Base-by-base conservation (phyloP, 306 rosid species). In the Cicer chorassanicum region DNA sequence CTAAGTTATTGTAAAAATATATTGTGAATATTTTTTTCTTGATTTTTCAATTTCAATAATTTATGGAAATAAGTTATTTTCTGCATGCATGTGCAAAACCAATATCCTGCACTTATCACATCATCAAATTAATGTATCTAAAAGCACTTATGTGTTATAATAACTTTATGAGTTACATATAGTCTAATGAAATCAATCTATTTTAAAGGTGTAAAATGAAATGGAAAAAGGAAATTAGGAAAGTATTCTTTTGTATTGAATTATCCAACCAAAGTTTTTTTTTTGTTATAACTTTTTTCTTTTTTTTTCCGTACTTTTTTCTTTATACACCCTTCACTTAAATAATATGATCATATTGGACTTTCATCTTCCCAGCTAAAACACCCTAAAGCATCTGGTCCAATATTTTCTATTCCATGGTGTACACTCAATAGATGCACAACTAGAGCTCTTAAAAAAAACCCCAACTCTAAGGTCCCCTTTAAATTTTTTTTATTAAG, bases 11-110 rank as follows among this genome's bases (percentile, higher is more conserved):
- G 41, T 77, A 66, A 63, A 29, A 29, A 29, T 29, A 67, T 36
- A 41, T 11, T 8, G 56, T 46, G 68, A 5, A 50, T 21, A 1
- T n/a, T 62, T 51, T 82, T 61, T 61, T 75, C 34, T 81, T 2
- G 34, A 29, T 29, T 29, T 29, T 34, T 82, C 80, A 72, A 80
- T 68, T 82, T 46, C 55, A 67, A 36, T 75, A 67, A 29, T 46
- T 5, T 13, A n/a, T 36, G 57, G 39, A 56, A 10, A 41, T 63
- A 53, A 45, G 57, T 72, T 12, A 42, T 40, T 64, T 45, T 40
- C 43, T 13, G 6, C 18, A 7, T 40, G 6, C 45, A 48, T 19
- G 55, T 53, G 21, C 54, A 69, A 63, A 44, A 69, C n/a, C 24
- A 41, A 60, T 50, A 34, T 57, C 24, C 51, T 29, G 42, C 40